A percentile compares a stretch with the other conserved stretches of the same genome.
These are phyloP conservation scores for Quercus cerris DNA, from an alignment of 306 rosid genomes.

Conservation along the genomic window DNA sequence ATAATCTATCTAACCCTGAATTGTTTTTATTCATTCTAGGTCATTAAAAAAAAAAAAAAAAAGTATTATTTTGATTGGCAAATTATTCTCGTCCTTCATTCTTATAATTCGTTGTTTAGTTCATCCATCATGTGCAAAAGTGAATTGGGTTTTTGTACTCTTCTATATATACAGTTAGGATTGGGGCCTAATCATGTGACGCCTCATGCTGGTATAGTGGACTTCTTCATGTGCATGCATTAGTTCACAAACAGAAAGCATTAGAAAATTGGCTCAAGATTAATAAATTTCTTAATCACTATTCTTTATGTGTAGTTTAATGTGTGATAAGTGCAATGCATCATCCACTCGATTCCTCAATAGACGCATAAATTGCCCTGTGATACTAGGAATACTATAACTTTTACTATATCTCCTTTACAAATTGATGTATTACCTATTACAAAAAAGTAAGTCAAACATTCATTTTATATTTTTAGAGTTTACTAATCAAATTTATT, in stretches of 20 bases:
- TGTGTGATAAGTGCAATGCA: background rate
- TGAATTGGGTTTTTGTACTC: background rate
- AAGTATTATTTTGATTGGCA: too few species aligned
- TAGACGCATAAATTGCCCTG: background rate
- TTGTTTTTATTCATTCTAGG: too few species aligned
- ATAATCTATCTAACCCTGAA: too few species aligned
- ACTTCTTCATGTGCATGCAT: constrained; percentile 17
- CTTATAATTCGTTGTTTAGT: background rate
- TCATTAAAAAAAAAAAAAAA: too few species aligned
- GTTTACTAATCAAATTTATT: too few species aligned
- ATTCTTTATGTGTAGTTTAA: background rate
- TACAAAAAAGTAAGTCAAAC: too few species aligned
- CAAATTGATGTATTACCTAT: too few species aligned
- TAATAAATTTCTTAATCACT: background rate
- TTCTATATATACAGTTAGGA: background rate
- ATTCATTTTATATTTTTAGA: too few species aligned
- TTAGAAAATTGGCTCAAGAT: background rate
- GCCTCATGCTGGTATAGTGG: background rate
- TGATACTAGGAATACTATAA: too few species aligned
- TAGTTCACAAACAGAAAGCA: background rate
- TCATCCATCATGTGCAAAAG: background rate
- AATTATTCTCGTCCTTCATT: background rate
- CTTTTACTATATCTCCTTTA: too few species aligned
- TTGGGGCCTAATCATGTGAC: constrained; percentile 9
- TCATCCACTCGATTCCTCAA: background rate